Evolutionary conservation across 257 asterid species (phyloP).

Genomic region (Nicotiana noctiflora): DNA sequence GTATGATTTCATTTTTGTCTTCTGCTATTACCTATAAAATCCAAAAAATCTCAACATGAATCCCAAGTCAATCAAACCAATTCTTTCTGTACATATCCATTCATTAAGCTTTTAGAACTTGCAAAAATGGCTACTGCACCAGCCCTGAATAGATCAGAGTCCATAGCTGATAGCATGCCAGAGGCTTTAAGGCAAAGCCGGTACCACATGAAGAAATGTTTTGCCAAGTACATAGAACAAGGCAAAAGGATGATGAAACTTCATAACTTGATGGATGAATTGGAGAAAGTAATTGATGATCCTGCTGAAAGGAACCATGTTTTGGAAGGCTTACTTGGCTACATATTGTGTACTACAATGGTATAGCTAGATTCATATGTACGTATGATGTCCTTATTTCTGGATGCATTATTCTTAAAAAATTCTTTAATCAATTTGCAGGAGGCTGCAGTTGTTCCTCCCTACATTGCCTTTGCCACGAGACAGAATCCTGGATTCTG

Average conservation of each 20-base stretch:
- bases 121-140: slow-evolving; percentile 39
- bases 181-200: slow-evolving; percentile 87
- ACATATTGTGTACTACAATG: slow-evolving; percentile 87
- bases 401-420: background rate
- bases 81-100: slow-evolving; percentile 2
- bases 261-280: slow-evolving; percentile 62
- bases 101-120: background rate
- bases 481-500: slow-evolving; percentile 89
- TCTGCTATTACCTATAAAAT: slow-evolving; percentile 32
- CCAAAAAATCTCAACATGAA: slow-evolving; percentile 7
- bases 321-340: slow-evolving; percentile 74
- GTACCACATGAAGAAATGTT: slow-evolving; percentile 87
- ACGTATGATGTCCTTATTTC: background rate
- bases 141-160: slow-evolving; percentile 55
- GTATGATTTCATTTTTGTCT: slow-evolving; percentile 17
- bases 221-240: slow-evolving; percentile 56
- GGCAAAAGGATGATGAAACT: slow-evolving; percentile 70
- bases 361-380: slow-evolving; percentile 16
- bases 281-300: slow-evolving; percentile 76
- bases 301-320: slow-evolving; percentile 52
- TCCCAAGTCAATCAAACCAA: slow-evolving; percentile 2
- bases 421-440: slow-evolving; percentile 12
- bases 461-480: slow-evolving; percentile 64
- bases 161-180: slow-evolving; percentile 77
- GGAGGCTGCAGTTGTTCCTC: slow-evolving; percentile 97